phyloP scores from a whole-genome alignment of 2,329 filamentous ascomycete genomes.

The Trematosphaeria pertusa region DNA sequence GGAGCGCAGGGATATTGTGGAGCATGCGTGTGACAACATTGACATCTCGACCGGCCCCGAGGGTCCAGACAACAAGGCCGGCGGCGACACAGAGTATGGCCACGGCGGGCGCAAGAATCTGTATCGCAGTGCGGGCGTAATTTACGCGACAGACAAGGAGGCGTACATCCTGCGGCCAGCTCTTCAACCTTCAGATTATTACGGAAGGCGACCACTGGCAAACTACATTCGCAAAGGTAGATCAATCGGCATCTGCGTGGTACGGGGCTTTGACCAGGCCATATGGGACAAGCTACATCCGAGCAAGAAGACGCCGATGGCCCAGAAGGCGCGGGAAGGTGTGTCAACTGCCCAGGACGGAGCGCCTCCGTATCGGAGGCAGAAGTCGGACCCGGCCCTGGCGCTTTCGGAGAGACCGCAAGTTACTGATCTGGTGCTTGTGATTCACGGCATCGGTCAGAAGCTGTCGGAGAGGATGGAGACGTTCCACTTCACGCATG shows the following conservation, averaged over 20 bases:
- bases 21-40: constrained; percentile 56
- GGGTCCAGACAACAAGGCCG: constrained; percentile 57
- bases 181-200: constrained; percentile 83
- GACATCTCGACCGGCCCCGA: constrained; percentile 55
- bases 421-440: constrained; percentile 86
- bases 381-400: constrained; percentile 63
- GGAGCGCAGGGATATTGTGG: constrained; percentile 51
- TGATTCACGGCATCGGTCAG: constrained; percentile 95
- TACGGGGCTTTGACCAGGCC: constrained; percentile 83
- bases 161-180: constrained; percentile 89
- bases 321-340: constrained; percentile 52
- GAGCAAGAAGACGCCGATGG: constrained; percentile 49
- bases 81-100: constrained; percentile 51
- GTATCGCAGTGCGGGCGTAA: constrained; percentile 79
- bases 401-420: constrained; percentile 70
- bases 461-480: constrained; percentile 94
- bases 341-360: constrained; percentile 55
- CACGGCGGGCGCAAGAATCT: constrained; percentile 59
- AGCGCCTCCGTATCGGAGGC: constrained; percentile 46
- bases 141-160: constrained; percentile 78
- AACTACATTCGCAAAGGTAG: constrained; percentile 82
- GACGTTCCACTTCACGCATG: constrained; percentile 96
- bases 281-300: constrained; percentile 78
- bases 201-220: constrained; percentile 78
- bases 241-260: constrained; percentile 83